These are phyloP conservation scores for Cyclotella choctawhatcheeana DNA, from an alignment of 108 stramenopile genomes.

Conservation along the genomic window DNA sequence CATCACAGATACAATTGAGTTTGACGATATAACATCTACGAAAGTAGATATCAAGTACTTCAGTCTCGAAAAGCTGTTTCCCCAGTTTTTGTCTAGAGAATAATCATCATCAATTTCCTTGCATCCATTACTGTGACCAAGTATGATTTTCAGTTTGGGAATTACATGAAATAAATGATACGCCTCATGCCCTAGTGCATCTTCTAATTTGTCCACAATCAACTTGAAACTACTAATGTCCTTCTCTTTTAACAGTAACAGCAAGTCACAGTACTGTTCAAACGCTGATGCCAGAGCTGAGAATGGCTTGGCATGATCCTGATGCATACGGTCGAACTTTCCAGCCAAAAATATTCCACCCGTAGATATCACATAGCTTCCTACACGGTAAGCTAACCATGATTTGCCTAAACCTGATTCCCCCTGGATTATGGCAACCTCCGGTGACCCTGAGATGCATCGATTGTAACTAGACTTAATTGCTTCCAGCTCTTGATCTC, in stretches of 20 bases:
- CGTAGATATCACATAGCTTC: background rate
- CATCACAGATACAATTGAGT: background rate
- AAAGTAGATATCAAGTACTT: background rate
- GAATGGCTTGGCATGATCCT: constrained; percentile 7
- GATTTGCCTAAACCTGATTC: background rate
- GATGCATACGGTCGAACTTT: constrained; percentile 7
- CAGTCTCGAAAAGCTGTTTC: background rate
- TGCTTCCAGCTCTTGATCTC: background rate
- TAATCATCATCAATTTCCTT: background rate
- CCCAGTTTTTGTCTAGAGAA: background rate
- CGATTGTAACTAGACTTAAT: background rate
- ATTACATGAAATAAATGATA: background rate
- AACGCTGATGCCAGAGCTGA: constrained; percentile 13
- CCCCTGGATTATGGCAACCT: background rate
- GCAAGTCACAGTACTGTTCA: constrained; percentile 14
- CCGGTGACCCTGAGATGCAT: background rate
- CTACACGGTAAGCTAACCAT: background rate
- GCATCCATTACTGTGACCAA: constrained; percentile 2
- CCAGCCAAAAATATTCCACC: constrained; percentile 20
- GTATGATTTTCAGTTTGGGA: constrained; percentile 10
- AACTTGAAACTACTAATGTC: background rate
- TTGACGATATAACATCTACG: background rate
- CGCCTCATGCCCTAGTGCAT: constrained; percentile 8
- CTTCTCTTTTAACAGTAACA: background rate
- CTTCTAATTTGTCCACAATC: constrained; percentile 1